These are phyloP conservation scores for Nectriaceae sp. DNA, from an alignment of 2,329 filamentous ascomycete species.

Conservation along the genomic window DNA sequence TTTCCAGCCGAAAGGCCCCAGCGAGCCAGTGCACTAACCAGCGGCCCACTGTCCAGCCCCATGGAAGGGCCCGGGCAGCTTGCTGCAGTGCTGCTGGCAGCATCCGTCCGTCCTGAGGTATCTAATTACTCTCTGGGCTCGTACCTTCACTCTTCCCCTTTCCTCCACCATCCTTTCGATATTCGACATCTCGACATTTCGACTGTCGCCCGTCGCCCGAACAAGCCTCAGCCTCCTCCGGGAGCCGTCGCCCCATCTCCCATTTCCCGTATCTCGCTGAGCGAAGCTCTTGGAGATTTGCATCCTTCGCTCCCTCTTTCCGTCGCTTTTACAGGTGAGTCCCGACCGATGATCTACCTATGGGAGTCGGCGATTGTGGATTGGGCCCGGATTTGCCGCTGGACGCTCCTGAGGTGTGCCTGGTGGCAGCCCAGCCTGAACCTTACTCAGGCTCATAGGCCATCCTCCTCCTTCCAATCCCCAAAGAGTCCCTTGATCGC, in stretches of 20 bases:
- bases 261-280: not conserved
- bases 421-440: not conserved
- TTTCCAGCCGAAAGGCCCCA: no score
- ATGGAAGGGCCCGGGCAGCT: no score
- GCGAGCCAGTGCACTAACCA: no score
- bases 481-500: no score
- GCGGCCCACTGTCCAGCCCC: not conserved
- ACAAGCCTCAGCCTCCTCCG: not conserved
- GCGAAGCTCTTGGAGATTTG: not conserved
- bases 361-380: not conserved
- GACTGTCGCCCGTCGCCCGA: slow-evolving; percentile 8
- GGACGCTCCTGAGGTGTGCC: not conserved
- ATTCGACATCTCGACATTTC: slow-evolving; percentile 11
- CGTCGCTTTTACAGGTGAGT: not conserved
- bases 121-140: slow-evolving; percentile 11
- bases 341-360: not conserved
- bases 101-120: not conserved
- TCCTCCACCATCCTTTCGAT: slow-evolving; percentile 17
- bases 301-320: not conserved
- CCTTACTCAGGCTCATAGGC: not conserved
- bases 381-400: not conserved
- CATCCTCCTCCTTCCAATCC: not conserved
- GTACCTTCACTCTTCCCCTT: slow-evolving; percentile 24
- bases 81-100: not conserved
- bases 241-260: not conserved